Conservation (phyloP, 768 basidiomycete genomes). For the Auriculariales sp. region DNA sequence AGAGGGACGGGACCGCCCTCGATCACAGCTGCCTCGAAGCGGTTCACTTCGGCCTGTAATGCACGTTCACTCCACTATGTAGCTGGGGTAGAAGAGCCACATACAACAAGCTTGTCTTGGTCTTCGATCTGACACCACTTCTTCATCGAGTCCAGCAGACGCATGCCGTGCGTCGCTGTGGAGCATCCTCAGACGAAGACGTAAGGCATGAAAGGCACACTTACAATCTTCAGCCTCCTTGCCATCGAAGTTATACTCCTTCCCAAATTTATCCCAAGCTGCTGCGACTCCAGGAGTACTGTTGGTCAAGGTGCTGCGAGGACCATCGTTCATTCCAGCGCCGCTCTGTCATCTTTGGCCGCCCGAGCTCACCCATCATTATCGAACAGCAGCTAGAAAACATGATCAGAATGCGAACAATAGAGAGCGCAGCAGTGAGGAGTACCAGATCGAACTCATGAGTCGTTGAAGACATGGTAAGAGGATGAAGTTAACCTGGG, state of each 20-base stretch:
- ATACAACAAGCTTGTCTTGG: constrained; percentile 39
- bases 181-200: not conserved
- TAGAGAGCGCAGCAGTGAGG: not conserved
- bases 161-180: constrained; percentile 56
- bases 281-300: constrained; percentile 72
- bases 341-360: constrained; percentile 1
- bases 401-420: not conserved
- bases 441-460: not conserved
- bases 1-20: constrained; percentile 45
- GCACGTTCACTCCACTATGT: too few species aligned
- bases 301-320: constrained; percentile 53
- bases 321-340: constrained; percentile 3
- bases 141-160: constrained; percentile 59
- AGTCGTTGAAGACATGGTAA: not conserved
- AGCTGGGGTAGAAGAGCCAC: too few species aligned
- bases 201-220: not conserved
- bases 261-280: constrained; percentile 61
- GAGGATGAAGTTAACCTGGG: too few species aligned
- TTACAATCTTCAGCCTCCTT: constrained; percentile 19
- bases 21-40: constrained; percentile 69
- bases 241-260: constrained; percentile 45
- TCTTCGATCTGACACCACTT: constrained; percentile 52
- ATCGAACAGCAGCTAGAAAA: constrained; percentile 15
- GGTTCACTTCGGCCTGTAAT: constrained; percentile 46
- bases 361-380: constrained; percentile 16